Conservation (phyloP, 2,329 filamentous ascomycete species). For the Trichoderma brevicompactum region DNA sequence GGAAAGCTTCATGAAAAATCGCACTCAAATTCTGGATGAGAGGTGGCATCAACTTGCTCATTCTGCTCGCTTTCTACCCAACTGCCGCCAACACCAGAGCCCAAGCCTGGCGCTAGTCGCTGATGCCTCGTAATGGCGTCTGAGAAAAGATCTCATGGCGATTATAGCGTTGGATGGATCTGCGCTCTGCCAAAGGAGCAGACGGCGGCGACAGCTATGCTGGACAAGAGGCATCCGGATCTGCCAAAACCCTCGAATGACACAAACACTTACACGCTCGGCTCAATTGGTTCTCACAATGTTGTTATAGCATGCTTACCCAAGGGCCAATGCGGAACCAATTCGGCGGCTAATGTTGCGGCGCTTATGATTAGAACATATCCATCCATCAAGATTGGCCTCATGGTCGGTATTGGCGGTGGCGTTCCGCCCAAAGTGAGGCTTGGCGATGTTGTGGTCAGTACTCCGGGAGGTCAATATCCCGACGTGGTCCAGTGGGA, state of each 20-base stretch:
- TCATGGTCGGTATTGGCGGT: constrained; percentile 51
- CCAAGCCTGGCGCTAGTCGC: not conserved
- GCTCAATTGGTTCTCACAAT: constrained; percentile 36
- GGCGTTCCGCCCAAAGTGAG: constrained; percentile 35
- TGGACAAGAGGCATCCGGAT: constrained; percentile 36
- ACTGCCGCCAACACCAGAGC: too few species aligned
- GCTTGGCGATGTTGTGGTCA: constrained; percentile 38
- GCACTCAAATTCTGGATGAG: too few species aligned
- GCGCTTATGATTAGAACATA: constrained; percentile 30
- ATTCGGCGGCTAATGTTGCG: constrained; percentile 29
- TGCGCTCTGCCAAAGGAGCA: constrained; percentile 41
- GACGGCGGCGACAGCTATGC: constrained; percentile 37
- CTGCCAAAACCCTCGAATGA: constrained; percentile 32
- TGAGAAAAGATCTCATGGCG: not conserved
- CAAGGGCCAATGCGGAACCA: constrained; percentile 31
- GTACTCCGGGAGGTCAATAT: constrained; percentile 29
- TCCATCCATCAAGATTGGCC: constrained; percentile 31
- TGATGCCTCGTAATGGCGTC: not conserved
- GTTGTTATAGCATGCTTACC: constrained; percentile 37
- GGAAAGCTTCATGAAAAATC: too few species aligned
- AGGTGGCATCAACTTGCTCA: too few species aligned
- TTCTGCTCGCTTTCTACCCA: too few species aligned
- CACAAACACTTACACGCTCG: constrained; percentile 37
- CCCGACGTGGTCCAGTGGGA: constrained; percentile 37
- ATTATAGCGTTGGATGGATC: constrained; percentile 42